phyloP scores from a whole-genome alignment of 2,329 filamentous ascomycete genomes.

The Venturia oleaginea region DNA sequence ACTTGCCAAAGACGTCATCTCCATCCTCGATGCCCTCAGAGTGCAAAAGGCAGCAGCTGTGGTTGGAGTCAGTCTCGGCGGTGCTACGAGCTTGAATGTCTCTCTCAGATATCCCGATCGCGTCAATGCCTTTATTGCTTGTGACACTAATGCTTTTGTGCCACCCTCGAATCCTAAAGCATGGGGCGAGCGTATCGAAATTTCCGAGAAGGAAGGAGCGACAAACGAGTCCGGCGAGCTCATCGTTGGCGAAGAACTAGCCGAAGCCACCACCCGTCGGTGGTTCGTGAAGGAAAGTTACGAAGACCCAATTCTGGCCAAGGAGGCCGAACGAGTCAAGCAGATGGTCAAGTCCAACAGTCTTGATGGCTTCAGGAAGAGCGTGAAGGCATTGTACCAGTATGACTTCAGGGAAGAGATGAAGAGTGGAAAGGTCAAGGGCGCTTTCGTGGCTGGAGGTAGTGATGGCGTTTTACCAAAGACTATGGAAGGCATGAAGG shows the following conservation, averaged over 20 bases:
- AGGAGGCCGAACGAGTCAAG: conserved; percentile 49
- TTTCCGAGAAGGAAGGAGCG: conserved; percentile 51
- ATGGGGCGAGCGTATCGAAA: conserved; percentile 66
- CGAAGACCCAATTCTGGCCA: conserved; percentile 39
- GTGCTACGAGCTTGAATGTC: conserved; percentile 66
- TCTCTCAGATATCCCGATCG: conserved; percentile 56
- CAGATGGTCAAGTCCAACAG: conserved; percentile 62
- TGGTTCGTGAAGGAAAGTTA: conserved; percentile 64
- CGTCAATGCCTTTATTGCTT: conserved; percentile 56
- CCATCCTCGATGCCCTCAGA: conserved; percentile 59
- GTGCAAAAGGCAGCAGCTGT: conserved; percentile 57
- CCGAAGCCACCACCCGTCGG: conserved; percentile 59
- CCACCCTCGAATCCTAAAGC: conserved; percentile 66
- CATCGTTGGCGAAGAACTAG: conserved; percentile 55
- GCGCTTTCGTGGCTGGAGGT: conserved; percentile 62
- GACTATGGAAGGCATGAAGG: conserved; percentile 65
- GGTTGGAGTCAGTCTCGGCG: conserved; percentile 73
- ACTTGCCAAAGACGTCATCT: conserved; percentile 57
- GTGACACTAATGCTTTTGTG: conserved; percentile 68
- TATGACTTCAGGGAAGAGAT: conserved; percentile 57
- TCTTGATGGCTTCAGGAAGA: conserved; percentile 58
- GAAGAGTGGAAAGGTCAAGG: conserved; percentile 46
- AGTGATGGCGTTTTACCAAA: conserved; percentile 66
- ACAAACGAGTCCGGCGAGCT: conserved; percentile 29
- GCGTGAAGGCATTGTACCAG: conserved; percentile 61